Percentiles rank a stretch among this genome's conserved stretches.
Conservation (phyloP, 805 yeast genomes). For the Jamesozyma jinghongensis region DNA sequence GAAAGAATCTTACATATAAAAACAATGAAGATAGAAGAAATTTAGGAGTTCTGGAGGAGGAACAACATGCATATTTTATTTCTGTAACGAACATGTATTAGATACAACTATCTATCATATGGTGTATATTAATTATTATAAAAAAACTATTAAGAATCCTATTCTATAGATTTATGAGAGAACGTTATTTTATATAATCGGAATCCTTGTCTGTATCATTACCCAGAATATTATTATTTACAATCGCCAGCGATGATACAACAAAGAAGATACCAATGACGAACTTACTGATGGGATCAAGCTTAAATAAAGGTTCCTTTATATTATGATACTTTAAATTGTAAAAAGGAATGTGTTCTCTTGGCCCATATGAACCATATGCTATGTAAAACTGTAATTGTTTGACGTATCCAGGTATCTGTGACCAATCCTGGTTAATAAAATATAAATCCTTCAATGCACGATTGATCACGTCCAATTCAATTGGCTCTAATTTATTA, state of each 20-base stretch:
- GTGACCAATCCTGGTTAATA: slow-evolving; percentile 43
- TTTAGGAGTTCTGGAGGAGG: too few relatives aligned
- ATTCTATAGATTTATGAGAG: too few relatives aligned
- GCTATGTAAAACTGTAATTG: slow-evolving; percentile 51
- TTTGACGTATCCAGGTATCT: slow-evolving; percentile 41
- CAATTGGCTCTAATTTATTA: slow-evolving; percentile 7
- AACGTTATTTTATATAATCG: too few relatives aligned
- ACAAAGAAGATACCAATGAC: neutral
- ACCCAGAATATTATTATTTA: neutral
- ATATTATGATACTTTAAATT: neutral
- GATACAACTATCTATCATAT: neutral
- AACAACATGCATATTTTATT: neutral
- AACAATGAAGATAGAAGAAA: too few relatives aligned
- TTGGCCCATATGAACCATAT: slow-evolving; percentile 64
- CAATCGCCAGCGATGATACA: neutral
- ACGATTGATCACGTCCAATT: slow-evolving; percentile 20
- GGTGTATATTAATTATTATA: too few relatives aligned
- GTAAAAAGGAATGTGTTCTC: slow-evolving; percentile 46
- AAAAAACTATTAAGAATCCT: too few relatives aligned
- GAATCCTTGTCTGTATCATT: too few relatives aligned
- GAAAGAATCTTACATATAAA: neutral
- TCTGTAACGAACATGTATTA: neutral
- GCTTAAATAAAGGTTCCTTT: neutral
- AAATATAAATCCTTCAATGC: slow-evolving; percentile 7
- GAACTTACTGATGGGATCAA: neutral